Base-by-base conservation (phyloP, 345 rosid species). In the Tarenaya hassleriana region DNA sequence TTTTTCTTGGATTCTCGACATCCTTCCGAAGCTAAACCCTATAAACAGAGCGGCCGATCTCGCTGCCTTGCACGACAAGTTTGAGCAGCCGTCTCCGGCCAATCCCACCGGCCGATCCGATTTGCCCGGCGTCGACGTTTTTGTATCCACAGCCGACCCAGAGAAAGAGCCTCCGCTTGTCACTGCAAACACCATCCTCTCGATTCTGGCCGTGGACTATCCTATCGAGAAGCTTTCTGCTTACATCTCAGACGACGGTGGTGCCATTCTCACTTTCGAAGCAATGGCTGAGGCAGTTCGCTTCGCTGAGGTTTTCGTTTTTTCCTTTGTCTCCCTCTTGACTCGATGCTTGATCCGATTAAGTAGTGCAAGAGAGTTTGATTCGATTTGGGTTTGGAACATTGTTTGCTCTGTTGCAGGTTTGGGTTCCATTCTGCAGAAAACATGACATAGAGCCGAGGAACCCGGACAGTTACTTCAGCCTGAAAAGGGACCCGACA, bases 281-380 rank as follows among this genome's bases (percentile, higher is more conserved):
- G 97, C 97, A 60, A 90, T 90, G 97, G 97, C 94, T 20, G 95
- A 86, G 73, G 90, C 97, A 18, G 76, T 90, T 58, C 77, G 70
- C 34, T 90, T 90, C 53, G 90, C 94, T 0, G 88, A 90, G 82
- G 67, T 68, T 56, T n/a, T 68, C 49, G 14, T 41, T 29, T 37
- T 29, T n/a, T 24, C 6, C 21, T 21, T 33, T 20, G 24, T 46
- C 55, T 47, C 10, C 34, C 20, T 19, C n/a, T 39, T 24, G 5
- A 2, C 29, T 2, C 29, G n/a, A 24, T 24, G 3, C 2, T 24
- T 2, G 5, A 24, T 24, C 29, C 29, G 5, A n/a, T n/a, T n/a
- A n/a, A n/a, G n/a, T n/a, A 24, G 29, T 2, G 29, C 2, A 24
- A 24, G 29, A 24, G 29, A 24, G 3, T n/a, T 24, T 24, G 29